phyloP scores from a whole-genome alignment of 805 yeast species.

The Wickerhamiella bombiphila region DNA sequence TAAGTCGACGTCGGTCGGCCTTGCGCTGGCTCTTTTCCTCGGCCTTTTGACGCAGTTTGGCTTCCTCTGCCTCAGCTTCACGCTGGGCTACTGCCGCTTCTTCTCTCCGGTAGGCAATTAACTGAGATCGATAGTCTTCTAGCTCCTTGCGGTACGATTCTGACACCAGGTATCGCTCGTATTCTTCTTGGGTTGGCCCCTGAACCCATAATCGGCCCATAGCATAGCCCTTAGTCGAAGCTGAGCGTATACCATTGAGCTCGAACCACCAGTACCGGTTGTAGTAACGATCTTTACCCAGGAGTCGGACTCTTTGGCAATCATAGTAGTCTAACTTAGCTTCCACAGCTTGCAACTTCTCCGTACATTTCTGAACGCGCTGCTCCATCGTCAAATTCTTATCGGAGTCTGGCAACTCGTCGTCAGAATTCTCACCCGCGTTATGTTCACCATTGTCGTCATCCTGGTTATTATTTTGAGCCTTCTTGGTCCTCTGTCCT shows the following conservation, averaged over 20 bases:
- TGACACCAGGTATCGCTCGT: constrained; percentile 24
- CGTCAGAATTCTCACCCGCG: no score
- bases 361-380: constrained; percentile 35
- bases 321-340: constrained; percentile 39
- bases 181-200: constrained; percentile 56
- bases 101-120: background rate
- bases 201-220: constrained; percentile 86
- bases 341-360: constrained; percentile 41
- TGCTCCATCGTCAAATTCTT: constrained; percentile 14
- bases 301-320: constrained; percentile 54
- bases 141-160: constrained; percentile 14
- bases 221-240: constrained; percentile 29
- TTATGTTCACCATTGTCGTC: no score
- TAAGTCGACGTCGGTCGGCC: no score
- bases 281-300: constrained; percentile 72
- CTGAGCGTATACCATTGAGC: constrained; percentile 44
- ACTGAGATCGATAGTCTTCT: constrained; percentile 6
- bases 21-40: background rate
- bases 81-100: background rate
- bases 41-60: background rate
- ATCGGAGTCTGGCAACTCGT: no score
- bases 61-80: background rate
- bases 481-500: no score
- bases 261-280: constrained; percentile 97
- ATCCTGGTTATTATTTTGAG: no score